Conservation (phyloP, 495 filamentous ascomycete genomes). For the Sabuloglossum arenarium region DNA sequence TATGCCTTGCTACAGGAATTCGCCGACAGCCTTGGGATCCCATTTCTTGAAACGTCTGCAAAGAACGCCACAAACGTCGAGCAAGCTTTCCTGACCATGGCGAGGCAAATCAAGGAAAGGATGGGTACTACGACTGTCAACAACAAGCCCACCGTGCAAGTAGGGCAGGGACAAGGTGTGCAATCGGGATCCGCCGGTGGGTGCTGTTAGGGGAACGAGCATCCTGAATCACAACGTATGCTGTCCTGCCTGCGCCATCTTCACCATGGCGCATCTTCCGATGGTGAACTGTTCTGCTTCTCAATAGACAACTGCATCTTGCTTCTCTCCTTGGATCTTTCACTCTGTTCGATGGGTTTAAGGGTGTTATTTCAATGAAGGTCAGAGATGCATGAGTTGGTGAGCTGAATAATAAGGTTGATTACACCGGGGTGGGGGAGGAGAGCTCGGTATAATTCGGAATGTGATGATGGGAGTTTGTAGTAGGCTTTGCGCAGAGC, state of each 20-base stretch:
- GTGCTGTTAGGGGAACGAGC: constrained; percentile 56
- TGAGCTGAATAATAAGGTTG: neutral
- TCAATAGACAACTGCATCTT: neutral
- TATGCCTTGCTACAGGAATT: constrained; percentile 47
- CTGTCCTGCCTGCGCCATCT: neutral
- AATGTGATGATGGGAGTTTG: neutral
- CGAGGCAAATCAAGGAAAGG: constrained; percentile 97
- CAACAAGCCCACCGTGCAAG: constrained; percentile 95
- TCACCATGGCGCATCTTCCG: neutral
- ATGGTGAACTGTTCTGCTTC: neutral
- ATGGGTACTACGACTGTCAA: constrained; percentile 96
- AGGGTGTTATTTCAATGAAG: neutral
- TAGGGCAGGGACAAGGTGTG: constrained; percentile 83
- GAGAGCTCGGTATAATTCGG: neutral
- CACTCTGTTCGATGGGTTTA: neutral
- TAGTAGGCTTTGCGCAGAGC: neutral
- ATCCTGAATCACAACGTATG: neutral
- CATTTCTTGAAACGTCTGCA: constrained; percentile 97
- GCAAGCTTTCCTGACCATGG: constrained; percentile 99
- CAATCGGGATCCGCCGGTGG: constrained; percentile 74
- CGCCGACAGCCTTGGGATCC: constrained; percentile 94
- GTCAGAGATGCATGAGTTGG: neutral
- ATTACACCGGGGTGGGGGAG: neutral
- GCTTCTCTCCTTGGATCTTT: neutral
- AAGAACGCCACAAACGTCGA: constrained; percentile 99